Evolutionary conservation across 805 yeast genomes (phyloP).

Genomic region (Kluyveromyces wickerhamii): DNA sequence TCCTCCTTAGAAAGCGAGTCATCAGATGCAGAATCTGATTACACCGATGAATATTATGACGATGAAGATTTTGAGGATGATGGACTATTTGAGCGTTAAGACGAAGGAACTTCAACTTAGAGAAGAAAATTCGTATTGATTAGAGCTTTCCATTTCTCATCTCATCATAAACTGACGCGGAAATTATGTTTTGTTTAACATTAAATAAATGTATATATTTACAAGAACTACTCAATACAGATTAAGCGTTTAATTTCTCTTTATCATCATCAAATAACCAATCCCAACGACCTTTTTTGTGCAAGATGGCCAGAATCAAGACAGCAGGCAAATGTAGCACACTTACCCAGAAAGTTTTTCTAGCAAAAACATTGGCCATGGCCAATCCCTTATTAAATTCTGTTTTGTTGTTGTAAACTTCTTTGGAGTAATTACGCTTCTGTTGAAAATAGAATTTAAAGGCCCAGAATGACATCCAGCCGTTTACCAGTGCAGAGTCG

Average conservation of each 20-base stretch:
- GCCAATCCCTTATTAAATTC: conserved; percentile 46
- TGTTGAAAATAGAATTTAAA: conserved; percentile 84
- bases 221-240: no score
- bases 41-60: conserved; percentile 35
- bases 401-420: conserved; percentile 25
- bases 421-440: conserved; percentile 43
- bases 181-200: no score
- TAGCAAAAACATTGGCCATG: conserved; percentile 62
- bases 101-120: no score
- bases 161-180: no score
- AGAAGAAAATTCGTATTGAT: no score
- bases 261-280: conserved; percentile 36
- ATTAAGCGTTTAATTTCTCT: no score
- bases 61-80: conserved; percentile 46
- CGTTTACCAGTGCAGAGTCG: conserved; percentile 79
- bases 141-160: no score
- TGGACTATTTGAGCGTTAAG: conserved; percentile 50
- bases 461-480: conserved; percentile 78
- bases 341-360: conserved; percentile 85
- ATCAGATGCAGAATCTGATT: conserved; percentile 24
- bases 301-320: conserved; percentile 84
- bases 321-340: conserved; percentile 92
- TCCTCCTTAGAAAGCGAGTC: conserved; percentile 29
- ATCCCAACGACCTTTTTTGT: conserved; percentile 94
- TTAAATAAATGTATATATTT: no score